Conservation (phyloP, 176 grass and related monocot genomes). For the Bolboschoenus planiculmis region DNA sequence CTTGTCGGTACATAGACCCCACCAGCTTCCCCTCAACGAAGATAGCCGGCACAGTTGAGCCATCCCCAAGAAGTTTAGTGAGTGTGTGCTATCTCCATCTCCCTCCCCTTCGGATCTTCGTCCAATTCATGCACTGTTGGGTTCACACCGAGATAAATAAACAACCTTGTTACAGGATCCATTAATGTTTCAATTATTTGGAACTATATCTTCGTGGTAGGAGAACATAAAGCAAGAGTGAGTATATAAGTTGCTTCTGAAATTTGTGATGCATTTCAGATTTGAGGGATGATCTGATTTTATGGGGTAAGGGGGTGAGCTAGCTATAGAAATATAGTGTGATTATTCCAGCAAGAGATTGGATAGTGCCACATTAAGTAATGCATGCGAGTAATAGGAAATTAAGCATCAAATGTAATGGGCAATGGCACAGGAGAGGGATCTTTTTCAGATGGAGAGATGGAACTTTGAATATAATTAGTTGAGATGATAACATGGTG, state of each 20-base stretch:
- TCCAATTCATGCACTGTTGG: constrained; percentile 32
- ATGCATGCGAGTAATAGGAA: not conserved
- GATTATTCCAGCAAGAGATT: constrained; percentile 1
- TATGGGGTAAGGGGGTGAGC: constrained; percentile 15
- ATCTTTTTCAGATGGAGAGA: not conserved
- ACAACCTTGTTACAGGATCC: constrained; percentile 48
- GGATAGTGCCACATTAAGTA: not conserved
- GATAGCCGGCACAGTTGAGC: constrained; percentile 27
- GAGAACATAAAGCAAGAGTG: not conserved
- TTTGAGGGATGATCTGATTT: constrained; percentile 6
- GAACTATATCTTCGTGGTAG: not conserved
- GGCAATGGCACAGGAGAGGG: not conserved
- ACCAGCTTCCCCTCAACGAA: constrained; percentile 41
- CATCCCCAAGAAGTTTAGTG: constrained; percentile 9
- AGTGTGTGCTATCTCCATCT: constrained; percentile 42
- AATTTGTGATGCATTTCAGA: not conserved
- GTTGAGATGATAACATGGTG: not conserved
- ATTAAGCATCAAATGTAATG: constrained; percentile 1
- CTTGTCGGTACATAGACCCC: constrained; percentile 41
- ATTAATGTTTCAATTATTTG: not conserved
- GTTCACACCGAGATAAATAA: constrained; percentile 43
- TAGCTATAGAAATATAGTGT: not conserved
- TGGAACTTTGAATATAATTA: not conserved
- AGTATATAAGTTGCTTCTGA: not conserved
- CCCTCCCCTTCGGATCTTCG: constrained; percentile 29